A percentile compares a stretch with the other conserved stretches of the same genome.
phyloP scores from a whole-genome alignment of 1,284 basidiomycete species.

The Sparassis latifolia region DNA sequence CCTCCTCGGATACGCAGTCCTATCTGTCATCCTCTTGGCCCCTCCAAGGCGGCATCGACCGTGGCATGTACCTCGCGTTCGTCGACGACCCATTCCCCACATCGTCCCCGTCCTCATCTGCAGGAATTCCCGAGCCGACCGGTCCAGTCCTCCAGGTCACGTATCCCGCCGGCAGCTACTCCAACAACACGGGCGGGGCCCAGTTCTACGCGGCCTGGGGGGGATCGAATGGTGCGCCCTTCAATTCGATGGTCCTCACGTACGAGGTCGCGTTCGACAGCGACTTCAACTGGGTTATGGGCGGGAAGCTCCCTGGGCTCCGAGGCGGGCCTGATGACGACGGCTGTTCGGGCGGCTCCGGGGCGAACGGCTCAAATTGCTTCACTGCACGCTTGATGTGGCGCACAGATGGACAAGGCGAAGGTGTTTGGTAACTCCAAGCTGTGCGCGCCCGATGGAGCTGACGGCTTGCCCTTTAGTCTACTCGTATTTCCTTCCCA shows the following conservation, averaged over 20 bases:
- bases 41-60: constrained; percentile 50
- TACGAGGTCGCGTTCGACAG: constrained; percentile 69
- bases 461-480: constrained; percentile 21
- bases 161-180: constrained; percentile 57
- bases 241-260: constrained; percentile 57
- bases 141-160: constrained; percentile 60
- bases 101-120: constrained; percentile 27
- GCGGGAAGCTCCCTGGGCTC: constrained; percentile 43
- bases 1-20: constrained; percentile 40
- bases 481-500: constrained; percentile 24
- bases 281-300: constrained; percentile 42
- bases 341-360: constrained; percentile 35
- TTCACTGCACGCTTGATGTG: constrained; percentile 44
- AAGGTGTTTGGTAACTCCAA: constrained; percentile 25
- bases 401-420: constrained; percentile 34
- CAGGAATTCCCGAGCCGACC: constrained; percentile 23
- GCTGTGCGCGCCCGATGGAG: not conserved
- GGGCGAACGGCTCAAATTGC: constrained; percentile 35
- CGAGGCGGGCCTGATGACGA: constrained; percentile 33
- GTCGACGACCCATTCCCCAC: constrained; percentile 61
- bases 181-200: constrained; percentile 52
- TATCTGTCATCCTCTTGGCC: constrained; percentile 57
- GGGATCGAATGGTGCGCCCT: constrained; percentile 42
- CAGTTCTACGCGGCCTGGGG: constrained; percentile 67
- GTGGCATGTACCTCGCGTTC: constrained; percentile 49